Conservation (phyloP, 768 basidiomycete species). For the Pluteus cervinus region DNA sequence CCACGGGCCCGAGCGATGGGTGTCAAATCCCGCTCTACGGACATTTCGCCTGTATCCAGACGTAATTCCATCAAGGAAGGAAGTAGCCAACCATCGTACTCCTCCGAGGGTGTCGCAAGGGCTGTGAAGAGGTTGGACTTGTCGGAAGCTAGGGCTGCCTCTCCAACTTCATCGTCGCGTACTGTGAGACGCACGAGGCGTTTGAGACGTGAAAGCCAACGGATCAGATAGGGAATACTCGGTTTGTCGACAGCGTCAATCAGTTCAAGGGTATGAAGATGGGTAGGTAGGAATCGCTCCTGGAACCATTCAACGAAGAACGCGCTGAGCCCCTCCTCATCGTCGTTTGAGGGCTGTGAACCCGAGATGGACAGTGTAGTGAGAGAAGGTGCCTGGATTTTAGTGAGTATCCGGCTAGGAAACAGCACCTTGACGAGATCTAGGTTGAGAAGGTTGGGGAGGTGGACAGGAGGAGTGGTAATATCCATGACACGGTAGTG, state of each 20-base stretch:
- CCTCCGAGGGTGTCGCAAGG: slow-evolving; percentile 13
- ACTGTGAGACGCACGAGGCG: slow-evolving; percentile 20
- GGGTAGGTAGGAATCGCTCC: slow-evolving; percentile 12
- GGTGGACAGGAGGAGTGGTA: slow-evolving; percentile 3
- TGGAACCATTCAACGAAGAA: slow-evolving; percentile 24
- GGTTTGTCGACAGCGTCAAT: slow-evolving; percentile 11
- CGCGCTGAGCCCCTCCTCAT: not conserved
- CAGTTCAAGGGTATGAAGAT: slow-evolving; percentile 23
- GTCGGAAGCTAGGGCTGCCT: slow-evolving; percentile 2
- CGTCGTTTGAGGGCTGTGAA: slow-evolving; percentile 3
- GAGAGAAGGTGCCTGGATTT: slow-evolving; percentile 16
- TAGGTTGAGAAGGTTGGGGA: slow-evolving; percentile 16
- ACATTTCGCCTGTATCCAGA: slow-evolving; percentile 12
- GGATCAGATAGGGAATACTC: slow-evolving; percentile 21
- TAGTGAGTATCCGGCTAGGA: slow-evolving; percentile 14
- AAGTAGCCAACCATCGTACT: slow-evolving; percentile 19
- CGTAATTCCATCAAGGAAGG: slow-evolving; percentile 18
- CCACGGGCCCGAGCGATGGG: slow-evolving; percentile 17
- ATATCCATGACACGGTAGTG: slow-evolving; percentile 4
- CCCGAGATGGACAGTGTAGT: slow-evolving; percentile 18
- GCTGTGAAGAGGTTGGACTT: slow-evolving; percentile 16
- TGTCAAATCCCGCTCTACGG: slow-evolving; percentile 12
- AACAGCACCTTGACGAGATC: slow-evolving; percentile 11
- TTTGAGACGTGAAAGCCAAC: slow-evolving; percentile 22
- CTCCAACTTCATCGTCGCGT: slow-evolving; percentile 11